phyloP scores from a whole-genome alignment of 2,329 filamentous ascomycete species.

The Escovopsis sp. region DNA sequence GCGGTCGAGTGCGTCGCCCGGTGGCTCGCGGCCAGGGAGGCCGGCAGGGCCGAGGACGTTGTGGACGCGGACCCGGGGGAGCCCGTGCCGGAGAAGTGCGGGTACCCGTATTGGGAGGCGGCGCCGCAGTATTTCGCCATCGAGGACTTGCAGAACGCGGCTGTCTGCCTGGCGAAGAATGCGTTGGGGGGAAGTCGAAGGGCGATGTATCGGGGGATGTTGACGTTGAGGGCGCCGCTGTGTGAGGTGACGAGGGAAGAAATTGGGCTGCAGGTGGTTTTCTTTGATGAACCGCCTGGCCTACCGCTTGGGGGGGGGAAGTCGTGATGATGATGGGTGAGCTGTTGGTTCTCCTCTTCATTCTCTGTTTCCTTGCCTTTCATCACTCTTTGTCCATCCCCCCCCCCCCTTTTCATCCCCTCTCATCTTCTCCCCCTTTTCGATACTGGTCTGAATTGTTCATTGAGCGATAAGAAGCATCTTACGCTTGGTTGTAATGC shows the following conservation, averaged over 20 bases:
- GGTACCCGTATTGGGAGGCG: constrained; percentile 11
- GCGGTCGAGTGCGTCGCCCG: constrained; percentile 5
- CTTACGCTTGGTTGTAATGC: too few species aligned
- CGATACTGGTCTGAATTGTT: too few species aligned
- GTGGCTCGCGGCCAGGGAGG: constrained; percentile 5
- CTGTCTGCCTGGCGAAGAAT: constrained; percentile 68
- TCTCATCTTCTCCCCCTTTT: too few species aligned
- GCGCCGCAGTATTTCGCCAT: constrained; percentile 48
- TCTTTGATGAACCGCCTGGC: constrained; percentile 22
- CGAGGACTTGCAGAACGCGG: constrained; percentile 59
- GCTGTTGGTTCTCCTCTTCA: too few species aligned
- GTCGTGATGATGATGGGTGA: too few species aligned
- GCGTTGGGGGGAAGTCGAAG: constrained; percentile 62
- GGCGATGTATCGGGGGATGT: constrained; percentile 56
- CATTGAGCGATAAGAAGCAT: too few species aligned
- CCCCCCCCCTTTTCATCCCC: too few species aligned
- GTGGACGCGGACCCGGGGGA: constrained; percentile 6
- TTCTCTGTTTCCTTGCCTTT: too few species aligned
- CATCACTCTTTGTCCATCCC: too few species aligned
- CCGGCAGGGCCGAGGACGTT: constrained; percentile 2
- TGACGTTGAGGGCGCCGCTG: constrained; percentile 57
- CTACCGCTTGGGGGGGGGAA: too few species aligned
- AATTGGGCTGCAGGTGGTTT: constrained; percentile 72
- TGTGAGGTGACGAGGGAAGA: constrained; percentile 54
- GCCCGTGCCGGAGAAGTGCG: constrained; percentile 7